Base-by-base conservation (phyloP, 2,329 filamentous ascomycete genomes). In the Fusarium goolgardi region DNA sequence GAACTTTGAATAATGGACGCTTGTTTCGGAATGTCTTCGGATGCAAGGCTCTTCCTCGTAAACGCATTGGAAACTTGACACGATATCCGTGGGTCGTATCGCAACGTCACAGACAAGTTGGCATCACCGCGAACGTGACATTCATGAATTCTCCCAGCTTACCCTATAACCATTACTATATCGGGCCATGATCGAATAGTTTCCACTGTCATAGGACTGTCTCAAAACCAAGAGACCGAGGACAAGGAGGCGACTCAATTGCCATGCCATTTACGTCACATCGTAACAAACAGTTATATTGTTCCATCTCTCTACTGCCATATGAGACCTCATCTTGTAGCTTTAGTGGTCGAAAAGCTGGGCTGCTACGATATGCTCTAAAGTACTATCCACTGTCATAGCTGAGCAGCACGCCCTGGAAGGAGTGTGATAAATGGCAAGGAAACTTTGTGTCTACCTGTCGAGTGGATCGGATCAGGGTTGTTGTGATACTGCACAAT, bases 261-360 rank as follows among this genome's bases (percentile, higher is more conserved):
- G 37, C 49, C 32, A 51, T 64, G 40, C 51, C 41, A 65, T 64
- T n/a, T 69, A 69, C 49, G 60, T 67, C 70, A 66, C 37, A 45
- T 34, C 37, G 46, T 55, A 47, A 23, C 31, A 43, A 25, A 44
- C n/a, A 32, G 27, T 25, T 18, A 20, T 58, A n/a, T 45, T 51
- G 31, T 39, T 60, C 45, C 25, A 50, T 55, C 39, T 40, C 43
- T 41, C 40, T 46, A 41, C 39, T 52, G 39, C 40, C 46, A 23
- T 49, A 57, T 52, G 32, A 55, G 57, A 41, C 35, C 25, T 25
- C 25, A 13, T 61, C 29, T 34, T 39, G 49, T 27, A 50, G 34
- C 49, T 50, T 50, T 54, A 35, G 9, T 29, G 16, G 32, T 20
- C 35, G 25, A 32, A 32, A 44, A 15, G 25, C 21, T 25, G 31